Base-by-base conservation (phyloP, 306 rosid genomes). In the Gillenia trifoliata region DNA sequence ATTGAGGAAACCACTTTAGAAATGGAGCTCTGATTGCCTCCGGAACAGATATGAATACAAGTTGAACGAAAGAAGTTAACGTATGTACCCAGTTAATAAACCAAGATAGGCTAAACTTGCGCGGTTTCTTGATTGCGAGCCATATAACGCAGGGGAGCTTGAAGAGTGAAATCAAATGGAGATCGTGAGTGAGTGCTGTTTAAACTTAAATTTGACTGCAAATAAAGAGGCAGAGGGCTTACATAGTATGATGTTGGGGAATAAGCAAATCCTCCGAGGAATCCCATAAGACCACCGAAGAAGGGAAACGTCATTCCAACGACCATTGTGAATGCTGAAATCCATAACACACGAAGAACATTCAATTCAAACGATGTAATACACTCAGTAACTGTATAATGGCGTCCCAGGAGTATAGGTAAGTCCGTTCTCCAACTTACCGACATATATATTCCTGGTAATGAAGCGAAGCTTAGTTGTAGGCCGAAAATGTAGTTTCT, bases 241-340 rank as follows among this genome's bases (percentile, higher is more conserved):
- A 88, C 93, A 47, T 85, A 90, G 71, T 92, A 88, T 25, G 93
- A 82, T 36, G 92, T 87, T 52, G 96, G 96, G 26, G 97, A 88
- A 74, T 82, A 92, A 43, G 87, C 96, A 76, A 92, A 90, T 73
- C 93, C 97, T 77, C 97, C 93, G 13, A 90, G 84, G 55, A 92
- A 90, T 55, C 87, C 84, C 19, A 92, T 88, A 23, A 88, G 89
- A 7, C 84, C 83, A 23, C 88, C 87, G 23, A 88, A 90, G 90
- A 90, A 92, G 22, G 96, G 92, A 79, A 88, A 88, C 15, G 88
- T 84, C 38, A 92, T 90, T 36, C 73, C 96, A 38, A 92, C 76
- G 60, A 88, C 82, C 89, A 89, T 88, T 12, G 97, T 90, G 72
- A 86, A 82, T 3, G 88, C 96, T 88, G 90, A 73, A 85, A 43